phyloP scores from a whole-genome alignment of 1,284 basidiomycete genomes.

The Flammula alnicola region DNA sequence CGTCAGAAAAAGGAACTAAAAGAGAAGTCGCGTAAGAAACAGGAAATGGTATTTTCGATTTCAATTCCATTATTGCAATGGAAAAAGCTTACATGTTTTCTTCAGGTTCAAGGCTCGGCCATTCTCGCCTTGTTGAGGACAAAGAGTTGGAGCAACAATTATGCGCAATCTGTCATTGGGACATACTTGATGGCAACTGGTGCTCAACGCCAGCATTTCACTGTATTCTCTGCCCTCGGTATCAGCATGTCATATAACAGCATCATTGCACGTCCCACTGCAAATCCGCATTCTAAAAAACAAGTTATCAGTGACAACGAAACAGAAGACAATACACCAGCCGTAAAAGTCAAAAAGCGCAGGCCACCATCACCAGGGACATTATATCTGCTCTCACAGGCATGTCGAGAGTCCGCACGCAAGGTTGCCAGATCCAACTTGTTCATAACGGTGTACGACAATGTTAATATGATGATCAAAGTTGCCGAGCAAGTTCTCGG shows the following conservation, averaged over 20 bases:
- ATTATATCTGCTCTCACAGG: conserved; percentile 22
- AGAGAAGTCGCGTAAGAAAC: neutral
- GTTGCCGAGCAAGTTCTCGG: conserved; percentile 37
- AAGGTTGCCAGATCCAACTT: conserved; percentile 21
- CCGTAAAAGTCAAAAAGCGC: too few species aligned
- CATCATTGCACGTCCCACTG: too few species aligned
- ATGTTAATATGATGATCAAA: conserved; percentile 37
- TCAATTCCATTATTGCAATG: neutral
- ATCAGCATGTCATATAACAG: too few species aligned
- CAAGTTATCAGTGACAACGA: too few species aligned
- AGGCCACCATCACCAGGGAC: conserved; percentile 18
- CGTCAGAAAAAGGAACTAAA: neutral
- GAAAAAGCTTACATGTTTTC: neutral
- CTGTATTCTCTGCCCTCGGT: conserved; percentile 17
- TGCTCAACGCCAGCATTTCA: conserved; percentile 18
- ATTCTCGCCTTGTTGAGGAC: conserved; percentile 28
- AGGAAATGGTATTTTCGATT: conserved; percentile 1
- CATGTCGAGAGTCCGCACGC: conserved; percentile 22
- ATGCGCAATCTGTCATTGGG: conserved; percentile 28
- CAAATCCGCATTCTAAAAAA: too few species aligned
- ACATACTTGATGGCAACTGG: conserved; percentile 37
- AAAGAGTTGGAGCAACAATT: conserved; percentile 37
- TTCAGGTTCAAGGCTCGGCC: conserved; percentile 13
- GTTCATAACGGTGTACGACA: conserved; percentile 35
- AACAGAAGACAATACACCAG: too few species aligned